Percentiles rank a stretch among this genome's conserved stretches.
Conservation (phyloP, 495 filamentous ascomycete species). For the Clohesyomyces aquaticus region DNA sequence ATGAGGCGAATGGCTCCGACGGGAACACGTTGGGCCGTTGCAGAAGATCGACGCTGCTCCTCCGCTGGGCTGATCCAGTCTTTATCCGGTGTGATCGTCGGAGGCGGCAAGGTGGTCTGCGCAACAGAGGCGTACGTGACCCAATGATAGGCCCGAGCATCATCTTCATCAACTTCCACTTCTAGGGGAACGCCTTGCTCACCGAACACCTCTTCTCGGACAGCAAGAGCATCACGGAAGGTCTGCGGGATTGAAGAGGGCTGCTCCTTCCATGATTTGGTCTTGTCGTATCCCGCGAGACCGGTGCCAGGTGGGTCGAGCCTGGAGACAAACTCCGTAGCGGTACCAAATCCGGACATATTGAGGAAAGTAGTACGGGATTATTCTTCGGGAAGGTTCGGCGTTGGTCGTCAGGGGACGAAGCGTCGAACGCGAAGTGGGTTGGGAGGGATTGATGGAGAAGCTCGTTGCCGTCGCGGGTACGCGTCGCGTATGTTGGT, state of each 20-base stretch:
- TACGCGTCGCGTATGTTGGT: no score
- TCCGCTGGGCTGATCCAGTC: constrained; percentile 20
- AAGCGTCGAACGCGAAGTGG: no score
- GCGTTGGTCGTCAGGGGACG: no score
- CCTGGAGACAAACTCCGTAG: constrained; percentile 50
- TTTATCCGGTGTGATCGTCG: constrained; percentile 38
- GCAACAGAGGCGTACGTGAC: constrained; percentile 67
- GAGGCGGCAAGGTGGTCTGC: constrained; percentile 37
- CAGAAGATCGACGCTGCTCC: constrained; percentile 24
- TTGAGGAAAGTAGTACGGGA: no score
- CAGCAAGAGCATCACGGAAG: constrained; percentile 77
- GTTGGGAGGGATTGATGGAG: no score
- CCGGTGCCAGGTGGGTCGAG: constrained; percentile 49
- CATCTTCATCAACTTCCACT: constrained; percentile 79
- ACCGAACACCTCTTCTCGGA: constrained; percentile 75
- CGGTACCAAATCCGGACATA: constrained; percentile 12
- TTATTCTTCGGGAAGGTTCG: no score
- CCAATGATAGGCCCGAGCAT: constrained; percentile 79
- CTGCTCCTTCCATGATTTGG: constrained; percentile 51
- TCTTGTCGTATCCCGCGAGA: constrained; percentile 53
- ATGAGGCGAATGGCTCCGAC: constrained; percentile 78
- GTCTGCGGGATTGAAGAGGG: constrained; percentile 55
- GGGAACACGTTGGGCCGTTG: constrained; percentile 51
- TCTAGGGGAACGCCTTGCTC: constrained; percentile 72
- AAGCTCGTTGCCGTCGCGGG: no score